phyloP scores from a whole-genome alignment of 2,329 filamentous ascomycete species.

The Penicillium sp. region DNA sequence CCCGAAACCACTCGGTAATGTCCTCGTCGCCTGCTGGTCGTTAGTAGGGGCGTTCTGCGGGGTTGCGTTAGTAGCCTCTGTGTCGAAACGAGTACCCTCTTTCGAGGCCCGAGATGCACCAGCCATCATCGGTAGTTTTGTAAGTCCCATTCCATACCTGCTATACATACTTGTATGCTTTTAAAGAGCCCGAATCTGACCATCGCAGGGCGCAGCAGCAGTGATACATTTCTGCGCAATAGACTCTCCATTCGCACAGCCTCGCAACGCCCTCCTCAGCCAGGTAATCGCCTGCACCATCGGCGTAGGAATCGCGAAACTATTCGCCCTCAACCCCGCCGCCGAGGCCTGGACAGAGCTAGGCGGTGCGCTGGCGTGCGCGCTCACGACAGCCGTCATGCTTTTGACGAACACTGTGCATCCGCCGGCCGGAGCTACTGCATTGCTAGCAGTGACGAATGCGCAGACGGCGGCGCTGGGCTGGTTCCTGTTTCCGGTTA shows the following conservation, averaged over 20 bases:
- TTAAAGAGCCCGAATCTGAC: neutral
- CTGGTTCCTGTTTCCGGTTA: constrained; percentile 69
- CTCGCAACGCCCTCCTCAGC: constrained; percentile 68
- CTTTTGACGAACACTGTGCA: constrained; percentile 71
- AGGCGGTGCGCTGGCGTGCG: constrained; percentile 67
- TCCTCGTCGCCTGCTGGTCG: constrained; percentile 63
- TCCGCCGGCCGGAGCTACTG: constrained; percentile 74
- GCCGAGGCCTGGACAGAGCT: constrained; percentile 62
- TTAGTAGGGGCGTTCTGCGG: constrained; percentile 66
- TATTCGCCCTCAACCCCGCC: constrained; percentile 58
- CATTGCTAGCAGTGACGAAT: constrained; percentile 64
- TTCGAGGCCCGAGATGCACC: constrained; percentile 59
- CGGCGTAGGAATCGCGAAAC: constrained; percentile 64
- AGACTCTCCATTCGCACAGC: constrained; percentile 71
- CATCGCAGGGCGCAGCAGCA: constrained; percentile 66
- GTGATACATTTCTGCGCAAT: constrained; percentile 75
- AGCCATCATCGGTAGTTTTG: constrained; percentile 70
- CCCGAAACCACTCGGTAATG: constrained; percentile 53
- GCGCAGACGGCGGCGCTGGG: constrained; percentile 55
- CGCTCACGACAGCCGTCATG: constrained; percentile 65
- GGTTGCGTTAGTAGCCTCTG: constrained; percentile 61
- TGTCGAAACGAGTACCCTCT: constrained; percentile 56
- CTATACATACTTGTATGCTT: neutral
- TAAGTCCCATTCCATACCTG: constrained; percentile 46
- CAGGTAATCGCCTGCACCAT: constrained; percentile 64